Conservation (phyloP, 176 grass and related monocot genomes). For the Melocanna baccifera region DNA sequence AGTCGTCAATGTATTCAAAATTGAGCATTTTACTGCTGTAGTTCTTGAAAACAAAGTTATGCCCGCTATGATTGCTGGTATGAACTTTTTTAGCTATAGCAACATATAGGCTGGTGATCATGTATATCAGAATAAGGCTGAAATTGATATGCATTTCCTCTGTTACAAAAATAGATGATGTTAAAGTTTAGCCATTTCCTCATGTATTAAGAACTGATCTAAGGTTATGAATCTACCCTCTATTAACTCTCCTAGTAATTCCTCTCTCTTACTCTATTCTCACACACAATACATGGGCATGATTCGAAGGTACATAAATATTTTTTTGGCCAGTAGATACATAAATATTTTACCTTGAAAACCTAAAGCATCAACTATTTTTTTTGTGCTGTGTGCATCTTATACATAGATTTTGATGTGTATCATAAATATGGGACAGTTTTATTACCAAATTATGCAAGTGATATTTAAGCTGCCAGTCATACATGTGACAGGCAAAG, state of each 20-base stretch:
- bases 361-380: too few relatives aligned
- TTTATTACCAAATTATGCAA: neutral
- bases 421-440: neutral
- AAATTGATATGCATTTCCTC: neutral
- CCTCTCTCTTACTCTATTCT: neutral
- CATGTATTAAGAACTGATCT: neutral
- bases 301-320: neutral
- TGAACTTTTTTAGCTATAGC: neutral
- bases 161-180: neutral
- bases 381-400: neutral
- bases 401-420: neutral
- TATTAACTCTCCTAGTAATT: neutral
- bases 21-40: neutral
- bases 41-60: neutral
- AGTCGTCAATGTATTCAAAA: neutral
- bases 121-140: neutral
- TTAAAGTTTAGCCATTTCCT: neutral
- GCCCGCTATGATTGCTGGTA: neutral
- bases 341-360: too few relatives aligned
- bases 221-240: neutral
- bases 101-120: neutral
- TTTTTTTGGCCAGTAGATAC: too few relatives aligned
- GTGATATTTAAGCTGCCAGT: neutral
- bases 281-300: neutral
- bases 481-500: neutral